These are phyloP conservation scores for Pichia insulana DNA, from an alignment of 805 yeast genomes.

Conservation along the genomic window DNA sequence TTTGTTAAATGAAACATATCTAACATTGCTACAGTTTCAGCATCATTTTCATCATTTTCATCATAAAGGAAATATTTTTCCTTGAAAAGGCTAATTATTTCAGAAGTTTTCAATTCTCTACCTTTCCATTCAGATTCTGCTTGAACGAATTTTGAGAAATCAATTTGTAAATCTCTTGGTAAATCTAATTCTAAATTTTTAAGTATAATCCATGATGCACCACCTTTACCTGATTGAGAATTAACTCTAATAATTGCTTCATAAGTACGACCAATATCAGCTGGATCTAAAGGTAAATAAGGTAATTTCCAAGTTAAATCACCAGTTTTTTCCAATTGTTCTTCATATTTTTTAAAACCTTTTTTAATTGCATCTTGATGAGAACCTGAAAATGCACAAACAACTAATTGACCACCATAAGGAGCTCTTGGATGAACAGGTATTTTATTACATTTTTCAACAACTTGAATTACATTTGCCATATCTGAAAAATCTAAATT, in stretches of 20 bases:
- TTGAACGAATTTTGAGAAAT: conserved; percentile 66
- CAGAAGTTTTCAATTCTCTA: conserved; percentile 58
- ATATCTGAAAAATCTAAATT: conserved; percentile 64
- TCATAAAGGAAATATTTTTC: conserved; percentile 37
- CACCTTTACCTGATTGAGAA: conserved; percentile 85
- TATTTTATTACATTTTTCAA: conserved; percentile 72
- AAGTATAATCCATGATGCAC: conserved; percentile 81
- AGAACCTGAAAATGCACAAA: conserved; percentile 78
- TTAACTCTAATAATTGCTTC: conserved; percentile 88
- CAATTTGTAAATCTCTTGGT: conserved; percentile 74
- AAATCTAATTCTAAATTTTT: conserved; percentile 68
- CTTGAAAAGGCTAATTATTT: conserved; percentile 59
- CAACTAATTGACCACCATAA: conserved; percentile 75
- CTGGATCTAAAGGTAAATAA: conserved; percentile 76
- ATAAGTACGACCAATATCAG: conserved; percentile 80
- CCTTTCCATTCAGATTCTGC: conserved; percentile 59
- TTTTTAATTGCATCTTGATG: conserved; percentile 86
- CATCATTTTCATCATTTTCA: conserved; percentile 17
- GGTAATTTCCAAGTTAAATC: conserved; percentile 60
- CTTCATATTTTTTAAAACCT: conserved; percentile 51
- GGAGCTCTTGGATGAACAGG: conserved; percentile 76
- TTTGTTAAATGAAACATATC: conserved; percentile 20
- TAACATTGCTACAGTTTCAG: conserved; percentile 12
- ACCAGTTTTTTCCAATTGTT: conserved; percentile 25
- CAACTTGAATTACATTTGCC: conserved; percentile 56